Conservation (phyloP, 768 basidiomycete species). For the Peribolospora kevripleyi region DNA sequence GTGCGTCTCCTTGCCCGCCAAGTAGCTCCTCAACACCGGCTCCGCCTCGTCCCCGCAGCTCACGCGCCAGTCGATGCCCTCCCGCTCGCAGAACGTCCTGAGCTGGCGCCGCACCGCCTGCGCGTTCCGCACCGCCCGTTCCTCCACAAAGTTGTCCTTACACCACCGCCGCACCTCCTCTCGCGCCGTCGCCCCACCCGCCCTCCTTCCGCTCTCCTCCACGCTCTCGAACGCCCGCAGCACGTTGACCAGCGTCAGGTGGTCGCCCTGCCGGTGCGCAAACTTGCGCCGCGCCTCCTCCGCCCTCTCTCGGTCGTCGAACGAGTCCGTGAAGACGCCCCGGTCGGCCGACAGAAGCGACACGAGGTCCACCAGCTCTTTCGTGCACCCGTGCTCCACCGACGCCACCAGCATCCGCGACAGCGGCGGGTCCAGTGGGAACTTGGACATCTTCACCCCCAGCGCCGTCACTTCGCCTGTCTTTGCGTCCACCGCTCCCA, state of each 20-base stretch:
- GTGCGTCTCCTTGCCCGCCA: constrained; percentile 55
- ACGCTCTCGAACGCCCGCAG: constrained; percentile 50
- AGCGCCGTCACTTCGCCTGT: constrained; percentile 37
- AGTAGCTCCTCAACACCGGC: constrained; percentile 42
- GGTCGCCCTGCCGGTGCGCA: constrained; percentile 63
- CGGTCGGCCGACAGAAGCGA: constrained; percentile 41
- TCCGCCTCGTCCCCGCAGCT: constrained; percentile 38
- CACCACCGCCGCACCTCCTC: constrained; percentile 43
- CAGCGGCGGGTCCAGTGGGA: constrained; percentile 70
- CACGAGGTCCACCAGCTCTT: constrained; percentile 61
- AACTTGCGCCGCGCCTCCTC: constrained; percentile 49
- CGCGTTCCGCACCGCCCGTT: constrained; percentile 54
- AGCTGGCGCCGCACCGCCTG: constrained; percentile 59
- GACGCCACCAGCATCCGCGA: constrained; percentile 62
- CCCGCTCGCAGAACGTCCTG: constrained; percentile 33
- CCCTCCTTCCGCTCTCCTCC: neutral
- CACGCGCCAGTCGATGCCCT: constrained; percentile 33
- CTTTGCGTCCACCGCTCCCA: constrained; percentile 49
- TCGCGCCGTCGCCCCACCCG: constrained; percentile 12
- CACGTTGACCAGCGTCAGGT: constrained; percentile 70
- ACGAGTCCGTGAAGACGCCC: constrained; percentile 4
- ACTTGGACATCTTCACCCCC: constrained; percentile 64
- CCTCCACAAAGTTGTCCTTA: constrained; percentile 53
- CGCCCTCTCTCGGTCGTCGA: constrained; percentile 36
- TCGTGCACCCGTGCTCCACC: constrained; percentile 40